These are phyloP conservation scores for Colletotrichum scovillei DNA, from an alignment of 2,329 filamentous ascomycete genomes.

Conservation along the genomic window DNA sequence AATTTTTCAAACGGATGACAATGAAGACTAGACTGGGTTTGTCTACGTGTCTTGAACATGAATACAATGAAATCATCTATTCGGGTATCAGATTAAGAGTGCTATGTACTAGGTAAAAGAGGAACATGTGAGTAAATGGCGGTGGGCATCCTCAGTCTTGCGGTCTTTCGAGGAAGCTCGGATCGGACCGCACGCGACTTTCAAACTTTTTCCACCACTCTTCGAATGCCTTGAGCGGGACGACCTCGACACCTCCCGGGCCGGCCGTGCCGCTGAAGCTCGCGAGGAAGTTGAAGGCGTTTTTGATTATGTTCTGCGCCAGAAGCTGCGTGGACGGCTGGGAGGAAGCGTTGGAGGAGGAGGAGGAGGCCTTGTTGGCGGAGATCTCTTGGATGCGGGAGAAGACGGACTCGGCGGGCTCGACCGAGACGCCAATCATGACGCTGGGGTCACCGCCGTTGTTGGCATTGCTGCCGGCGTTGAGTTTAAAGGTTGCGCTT, in stretches of 20 bases:
- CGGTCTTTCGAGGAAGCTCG: conserved; percentile 83
- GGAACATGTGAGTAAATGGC: neutral
- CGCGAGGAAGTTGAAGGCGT: conserved; percentile 96
- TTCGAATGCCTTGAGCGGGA: conserved; percentile 94
- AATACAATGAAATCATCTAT: neutral
- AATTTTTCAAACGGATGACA: neutral
- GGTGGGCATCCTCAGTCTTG: conserved; percentile 36
- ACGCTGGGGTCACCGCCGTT: conserved; percentile 55
- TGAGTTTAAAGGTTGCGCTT: conserved; percentile 88
- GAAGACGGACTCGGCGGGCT: conserved; percentile 78
- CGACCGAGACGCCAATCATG: conserved; percentile 85
- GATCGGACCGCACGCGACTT: conserved; percentile 84
- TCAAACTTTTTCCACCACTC: conserved; percentile 99
- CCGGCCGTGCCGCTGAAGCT: conserved; percentile 79
- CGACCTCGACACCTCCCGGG: conserved; percentile 79
- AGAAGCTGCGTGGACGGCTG: conserved; percentile 78
- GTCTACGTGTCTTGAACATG: neutral
- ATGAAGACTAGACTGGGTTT: neutral
- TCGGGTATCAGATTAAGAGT: conserved; percentile 12
- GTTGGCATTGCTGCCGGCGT: conserved; percentile 41
- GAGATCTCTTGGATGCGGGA: conserved; percentile 73
- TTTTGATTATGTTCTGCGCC: conserved; percentile 93
- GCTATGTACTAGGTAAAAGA: neutral
- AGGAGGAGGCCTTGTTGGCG: conserved; percentile 47
- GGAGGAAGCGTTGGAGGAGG: conserved; percentile 10